These are phyloP conservation scores for Paratinospora sagittata DNA, from an alignment of 164 flowering plant genomes.

Conservation along the genomic window DNA sequence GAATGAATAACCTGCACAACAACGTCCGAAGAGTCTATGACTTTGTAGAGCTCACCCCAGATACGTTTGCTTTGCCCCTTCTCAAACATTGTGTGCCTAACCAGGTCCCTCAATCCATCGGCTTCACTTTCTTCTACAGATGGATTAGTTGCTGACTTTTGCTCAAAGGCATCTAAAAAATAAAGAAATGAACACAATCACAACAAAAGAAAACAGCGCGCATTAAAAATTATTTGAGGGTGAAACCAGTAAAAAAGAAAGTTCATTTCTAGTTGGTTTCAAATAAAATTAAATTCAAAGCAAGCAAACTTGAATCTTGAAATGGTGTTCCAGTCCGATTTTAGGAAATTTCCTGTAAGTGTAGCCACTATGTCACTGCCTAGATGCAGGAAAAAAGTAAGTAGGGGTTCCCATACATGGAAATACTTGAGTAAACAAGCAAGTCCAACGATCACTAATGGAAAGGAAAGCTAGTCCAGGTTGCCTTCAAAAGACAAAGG, in stretches of 20 bases:
- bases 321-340: no score
- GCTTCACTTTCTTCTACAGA: slow-evolving; percentile 48
- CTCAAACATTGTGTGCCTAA: slow-evolving; percentile 96
- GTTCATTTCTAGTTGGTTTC: no score
- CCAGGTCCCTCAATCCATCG: slow-evolving; percentile 88
- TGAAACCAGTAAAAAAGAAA: no score
- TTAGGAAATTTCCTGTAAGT: no score
- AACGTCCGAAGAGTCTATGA: slow-evolving; percentile 96
- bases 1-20: slow-evolving; percentile 73
- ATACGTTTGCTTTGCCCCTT: slow-evolving; percentile 99
- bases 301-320: no score
- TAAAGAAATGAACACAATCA: background rate
- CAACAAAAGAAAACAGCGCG: no score
- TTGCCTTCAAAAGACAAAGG: background rate
- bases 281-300: no score
- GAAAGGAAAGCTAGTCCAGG: background rate
- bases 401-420: background rate
- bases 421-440: background rate
- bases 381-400: background rate
- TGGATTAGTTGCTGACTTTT: slow-evolving; percentile 38
- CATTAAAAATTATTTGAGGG: no score
- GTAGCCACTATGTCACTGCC: no score
- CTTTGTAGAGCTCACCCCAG: slow-evolving; percentile 99
- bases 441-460: background rate
- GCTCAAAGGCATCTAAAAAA: slow-evolving; percentile 64